Conservation (phyloP, 345 rosid genomes). For the Ceriops zippeliana region DNA sequence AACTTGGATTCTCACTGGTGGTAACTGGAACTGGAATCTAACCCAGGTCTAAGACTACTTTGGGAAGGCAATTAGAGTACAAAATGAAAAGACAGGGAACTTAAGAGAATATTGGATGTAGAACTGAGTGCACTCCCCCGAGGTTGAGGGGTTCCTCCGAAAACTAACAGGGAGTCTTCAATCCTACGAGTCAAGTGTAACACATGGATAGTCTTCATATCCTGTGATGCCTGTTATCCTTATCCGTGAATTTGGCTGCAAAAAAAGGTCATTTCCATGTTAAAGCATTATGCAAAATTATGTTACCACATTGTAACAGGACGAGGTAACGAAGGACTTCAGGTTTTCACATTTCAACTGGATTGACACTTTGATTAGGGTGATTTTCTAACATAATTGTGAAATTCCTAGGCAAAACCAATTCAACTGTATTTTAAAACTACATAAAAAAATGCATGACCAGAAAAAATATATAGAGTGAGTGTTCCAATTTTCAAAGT, state of each 20-base stretch:
- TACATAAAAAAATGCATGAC: too few relatives aligned
- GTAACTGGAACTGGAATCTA: not conserved
- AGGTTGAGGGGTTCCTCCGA: too few relatives aligned
- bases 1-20: too few relatives aligned
- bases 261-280: conserved; percentile 3
- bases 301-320: too few relatives aligned
- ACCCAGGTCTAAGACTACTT: not conserved
- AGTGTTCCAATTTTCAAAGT: too few relatives aligned
- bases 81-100: conserved; percentile 2
- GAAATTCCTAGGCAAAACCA: too few relatives aligned
- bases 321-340: too few relatives aligned
- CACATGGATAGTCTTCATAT: conserved; percentile 64
- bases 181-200: conserved; percentile 39
- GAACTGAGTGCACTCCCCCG: not conserved
- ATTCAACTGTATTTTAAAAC: too few relatives aligned
- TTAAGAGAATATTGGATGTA: conserved; percentile 4
- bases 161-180: not conserved
- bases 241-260: conserved; percentile 86
- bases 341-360: too few relatives aligned
- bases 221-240: conserved; percentile 82
- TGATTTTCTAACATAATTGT: too few relatives aligned
- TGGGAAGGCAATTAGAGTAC: conserved; percentile 21
- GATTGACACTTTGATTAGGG: too few relatives aligned
- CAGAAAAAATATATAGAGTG: too few relatives aligned
- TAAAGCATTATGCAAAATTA: not conserved